These are phyloP conservation scores for Raphanus raphanistrum DNA, from an alignment of 345 rosid genomes.

Conservation along the genomic window DNA sequence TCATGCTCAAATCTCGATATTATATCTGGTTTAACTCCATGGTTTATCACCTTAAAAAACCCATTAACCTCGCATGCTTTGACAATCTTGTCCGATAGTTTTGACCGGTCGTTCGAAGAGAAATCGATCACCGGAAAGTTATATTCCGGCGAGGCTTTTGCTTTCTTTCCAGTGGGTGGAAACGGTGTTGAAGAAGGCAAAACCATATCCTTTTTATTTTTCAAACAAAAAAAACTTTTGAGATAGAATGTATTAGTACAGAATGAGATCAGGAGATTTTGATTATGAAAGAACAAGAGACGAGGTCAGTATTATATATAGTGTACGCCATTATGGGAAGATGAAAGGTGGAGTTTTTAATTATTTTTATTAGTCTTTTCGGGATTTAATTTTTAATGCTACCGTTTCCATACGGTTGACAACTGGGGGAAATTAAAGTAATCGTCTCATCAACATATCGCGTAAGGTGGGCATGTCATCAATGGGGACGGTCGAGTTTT, in stretches of 20 bases:
- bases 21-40: constrained; percentile 52
- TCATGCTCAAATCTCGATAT: constrained; percentile 58
- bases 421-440: constrained; percentile 15
- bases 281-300: constrained; percentile 6
- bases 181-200: constrained; percentile 51
- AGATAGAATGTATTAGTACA: not conserved
- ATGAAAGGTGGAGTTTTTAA: not conserved
- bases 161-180: constrained; percentile 45
- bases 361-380: not conserved
- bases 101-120: constrained; percentile 40
- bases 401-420: constrained; percentile 35
- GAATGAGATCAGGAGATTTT: constrained; percentile 32
- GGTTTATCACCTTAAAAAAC: constrained; percentile 78
- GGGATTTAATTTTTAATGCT: constrained; percentile 1
- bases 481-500: constrained; percentile 32
- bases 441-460: constrained; percentile 22
- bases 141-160: constrained; percentile 51
- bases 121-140: constrained; percentile 58
- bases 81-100: constrained; percentile 48
- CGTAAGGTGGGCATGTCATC: constrained; percentile 39
- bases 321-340: constrained; percentile 20
- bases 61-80: constrained; percentile 83
- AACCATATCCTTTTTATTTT: constrained; percentile 50
- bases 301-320: constrained; percentile 17
- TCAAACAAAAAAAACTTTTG: not conserved